Evolutionary conservation across 768 basidiomycete genomes (phyloP), one percentile per base, ranked within the genome.

Genomic region (Cytidiella melzeri): DNA sequence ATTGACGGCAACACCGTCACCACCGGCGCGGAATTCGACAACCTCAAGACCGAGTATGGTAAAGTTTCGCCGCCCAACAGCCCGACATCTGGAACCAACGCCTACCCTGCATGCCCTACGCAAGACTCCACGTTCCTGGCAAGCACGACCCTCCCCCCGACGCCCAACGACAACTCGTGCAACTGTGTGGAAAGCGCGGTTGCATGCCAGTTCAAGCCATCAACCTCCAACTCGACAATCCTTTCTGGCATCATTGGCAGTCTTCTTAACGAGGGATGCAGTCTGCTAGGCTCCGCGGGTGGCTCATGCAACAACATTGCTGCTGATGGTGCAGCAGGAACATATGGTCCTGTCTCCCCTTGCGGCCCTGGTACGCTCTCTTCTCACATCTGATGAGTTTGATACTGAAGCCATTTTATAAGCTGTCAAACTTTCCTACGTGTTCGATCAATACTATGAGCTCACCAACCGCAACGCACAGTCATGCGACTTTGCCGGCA

Each of bases 151-250:
- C 70, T 95, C 27, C 93, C 93, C 15, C 81, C 85, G 0, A 96
- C 93, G 4, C 93, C 93, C 2, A 84, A 89, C 63, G 75, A 83
- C 45, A 67, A 73, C 21, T 84, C 83, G n/a, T 96, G 93, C 67
- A 67, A 74, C 47, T 96, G 93, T 64, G 61, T 94, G 57, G 73
- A 80, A 63, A 68, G 66, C 45, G 73, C 73, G 19, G 73, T 94
- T 47, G 77, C 80, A 55, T 96, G 93, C 64, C 73, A 71, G 54
- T 92, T 92, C 61, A 83, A 73, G 5, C 83, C 84, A 21, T 57
- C 70, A 36, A 81, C 80, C 1, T 67, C 69, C 13, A 84, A 87
- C 66, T 79, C 80, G 53, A 34, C 30, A 7, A 7, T 7, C 9
- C 30, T 34, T 15, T 78, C 70, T 21, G 72, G 66, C 12, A 72